Conservation (phyloP, 2,329 filamentous ascomycete genomes). For the Phoma sp. region DNA sequence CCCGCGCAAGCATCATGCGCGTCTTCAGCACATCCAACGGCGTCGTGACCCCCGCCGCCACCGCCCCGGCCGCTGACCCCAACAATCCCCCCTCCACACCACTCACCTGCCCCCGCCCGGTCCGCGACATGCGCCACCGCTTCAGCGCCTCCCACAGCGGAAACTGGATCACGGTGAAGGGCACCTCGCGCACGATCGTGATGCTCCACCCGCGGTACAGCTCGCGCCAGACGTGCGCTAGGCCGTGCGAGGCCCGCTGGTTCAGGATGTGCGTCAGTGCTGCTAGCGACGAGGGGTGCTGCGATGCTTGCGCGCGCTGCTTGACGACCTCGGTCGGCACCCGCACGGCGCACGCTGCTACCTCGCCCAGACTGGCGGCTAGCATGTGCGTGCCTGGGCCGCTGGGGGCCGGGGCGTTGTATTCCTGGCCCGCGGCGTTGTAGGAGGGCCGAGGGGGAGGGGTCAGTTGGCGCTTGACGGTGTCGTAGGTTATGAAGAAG, state of each 20-base stretch:
- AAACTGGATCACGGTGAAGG: conserved; percentile 97
- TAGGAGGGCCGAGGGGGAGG: conserved; percentile 18
- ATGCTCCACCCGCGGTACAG: conserved; percentile 92
- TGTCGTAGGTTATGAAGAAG: conserved; percentile 96
- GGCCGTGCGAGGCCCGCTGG: conserved; percentile 49
- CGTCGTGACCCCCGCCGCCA: conserved; percentile 88
- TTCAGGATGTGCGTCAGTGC: conserved; percentile 73
- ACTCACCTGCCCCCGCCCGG: conserved; percentile 60
- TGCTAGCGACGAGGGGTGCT: conserved; percentile 72
- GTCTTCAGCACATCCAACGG: conserved; percentile 97
- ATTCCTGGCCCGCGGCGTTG: conserved; percentile 40
- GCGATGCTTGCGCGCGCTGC: conserved; percentile 89
- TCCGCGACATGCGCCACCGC: conserved; percentile 63
- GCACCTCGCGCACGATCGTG: conserved; percentile 93
- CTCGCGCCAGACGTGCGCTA: conserved; percentile 73
- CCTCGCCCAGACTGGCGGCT: conserved; percentile 84
- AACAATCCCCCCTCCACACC: conserved; percentile 83
- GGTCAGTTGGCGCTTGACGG: conserved; percentile 58
- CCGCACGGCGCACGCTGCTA: conserved; percentile 88
- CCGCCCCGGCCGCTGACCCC: conserved; percentile 80
- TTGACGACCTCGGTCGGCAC: conserved; percentile 98
- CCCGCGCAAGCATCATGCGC: conserved; percentile 85
- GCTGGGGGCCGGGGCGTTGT: conserved; percentile 17
- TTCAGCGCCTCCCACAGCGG: conserved; percentile 96
- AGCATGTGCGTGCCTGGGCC: conserved; percentile 72